phyloP scores from a whole-genome alignment of 1,284 basidiomycete genomes.

The Ganoderma resinaceum region DNA sequence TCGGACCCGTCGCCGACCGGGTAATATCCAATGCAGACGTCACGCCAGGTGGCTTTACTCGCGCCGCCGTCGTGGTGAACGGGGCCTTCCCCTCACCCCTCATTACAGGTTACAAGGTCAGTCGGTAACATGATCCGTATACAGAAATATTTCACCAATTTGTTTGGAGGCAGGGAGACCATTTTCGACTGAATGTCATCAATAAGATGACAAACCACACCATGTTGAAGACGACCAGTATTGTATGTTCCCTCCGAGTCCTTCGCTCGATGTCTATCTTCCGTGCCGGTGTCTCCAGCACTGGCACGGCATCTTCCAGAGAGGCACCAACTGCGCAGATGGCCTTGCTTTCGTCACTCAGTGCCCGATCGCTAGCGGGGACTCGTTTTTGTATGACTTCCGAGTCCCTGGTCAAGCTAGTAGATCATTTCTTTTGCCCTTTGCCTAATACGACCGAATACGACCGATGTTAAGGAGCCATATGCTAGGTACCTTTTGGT shows the following conservation, averaged over 20 bases:
- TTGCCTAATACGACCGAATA: no score
- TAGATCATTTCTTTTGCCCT: neutral
- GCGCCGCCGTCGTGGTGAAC: slow-evolving; percentile 33
- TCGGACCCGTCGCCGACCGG: slow-evolving; percentile 30
- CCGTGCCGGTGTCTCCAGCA: slow-evolving; percentile 32
- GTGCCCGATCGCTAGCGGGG: slow-evolving; percentile 49
- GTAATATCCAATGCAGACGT: slow-evolving; percentile 28
- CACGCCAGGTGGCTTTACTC: slow-evolving; percentile 33
- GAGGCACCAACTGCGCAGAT: slow-evolving; percentile 36
- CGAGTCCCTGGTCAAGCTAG: slow-evolving; percentile 40
- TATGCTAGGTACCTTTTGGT: slow-evolving; percentile 27
- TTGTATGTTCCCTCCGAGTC: slow-evolving; percentile 30
- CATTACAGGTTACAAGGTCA: slow-evolving; percentile 35
- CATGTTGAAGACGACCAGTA: slow-evolving; percentile 45
- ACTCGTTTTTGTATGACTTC: slow-evolving; percentile 49
- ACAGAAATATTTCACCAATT: neutral
- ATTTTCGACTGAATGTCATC: slow-evolving; percentile 27
- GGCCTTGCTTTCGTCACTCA: slow-evolving; percentile 11
- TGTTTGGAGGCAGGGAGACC: slow-evolving; percentile 29
- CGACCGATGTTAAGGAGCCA: neutral
- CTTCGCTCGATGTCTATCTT: slow-evolving; percentile 6
- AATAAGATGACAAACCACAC: slow-evolving; percentile 14
- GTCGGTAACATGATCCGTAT: neutral
- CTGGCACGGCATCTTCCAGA: slow-evolving; percentile 44
- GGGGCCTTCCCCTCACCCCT: slow-evolving; percentile 37